phyloP scores from a whole-genome alignment of 2,329 filamentous ascomycete species.

The Arachnomyces sp. region DNA sequence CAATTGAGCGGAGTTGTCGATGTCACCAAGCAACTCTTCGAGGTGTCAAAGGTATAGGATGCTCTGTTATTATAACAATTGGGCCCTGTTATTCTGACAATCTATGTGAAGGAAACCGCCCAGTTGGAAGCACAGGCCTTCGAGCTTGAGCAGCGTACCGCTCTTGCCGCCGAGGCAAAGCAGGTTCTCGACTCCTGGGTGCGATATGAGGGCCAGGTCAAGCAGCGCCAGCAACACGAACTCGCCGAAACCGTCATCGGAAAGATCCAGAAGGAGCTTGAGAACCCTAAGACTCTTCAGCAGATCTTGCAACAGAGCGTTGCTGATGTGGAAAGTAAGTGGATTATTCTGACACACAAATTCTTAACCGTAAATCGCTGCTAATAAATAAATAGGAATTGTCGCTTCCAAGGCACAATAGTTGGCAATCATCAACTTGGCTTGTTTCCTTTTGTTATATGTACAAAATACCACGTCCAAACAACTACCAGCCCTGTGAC shows the following conservation, averaged over 20 bases:
- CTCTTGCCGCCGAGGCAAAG: slow-evolving; percentile 89
- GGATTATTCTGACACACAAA: background rate
- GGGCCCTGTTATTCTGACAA: slow-evolving; percentile 3
- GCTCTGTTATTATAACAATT: too few relatives aligned
- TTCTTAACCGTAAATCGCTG: too few relatives aligned
- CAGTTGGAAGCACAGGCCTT: slow-evolving; percentile 90
- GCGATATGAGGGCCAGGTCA: slow-evolving; percentile 95
- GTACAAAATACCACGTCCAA: slow-evolving; percentile 29
- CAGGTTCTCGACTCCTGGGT: slow-evolving; percentile 95
- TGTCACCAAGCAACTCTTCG: slow-evolving; percentile 93
- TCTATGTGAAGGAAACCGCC: slow-evolving; percentile 70
- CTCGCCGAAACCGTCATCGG: slow-evolving; percentile 84
- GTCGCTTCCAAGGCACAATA: slow-evolving; percentile 33
- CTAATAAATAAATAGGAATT: slow-evolving; percentile 21
- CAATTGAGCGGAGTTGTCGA: slow-evolving; percentile 92
- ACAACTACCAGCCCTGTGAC: slow-evolving; percentile 24
- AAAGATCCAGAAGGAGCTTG: slow-evolving; percentile 98
- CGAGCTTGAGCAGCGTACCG: slow-evolving; percentile 94
- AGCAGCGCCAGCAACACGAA: slow-evolving; percentile 97
- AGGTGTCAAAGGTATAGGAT: slow-evolving; percentile 81
- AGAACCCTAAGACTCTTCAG: slow-evolving; percentile 94
- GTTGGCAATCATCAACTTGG: slow-evolving; percentile 21
- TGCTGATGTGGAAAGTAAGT: slow-evolving; percentile 86
- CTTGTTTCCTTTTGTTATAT: slow-evolving; percentile 26
- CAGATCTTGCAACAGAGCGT: slow-evolving; percentile 97